phyloP scores from a whole-genome alignment of 202 grass and related monocot genomes.

The Eragrostis tef region DNA sequence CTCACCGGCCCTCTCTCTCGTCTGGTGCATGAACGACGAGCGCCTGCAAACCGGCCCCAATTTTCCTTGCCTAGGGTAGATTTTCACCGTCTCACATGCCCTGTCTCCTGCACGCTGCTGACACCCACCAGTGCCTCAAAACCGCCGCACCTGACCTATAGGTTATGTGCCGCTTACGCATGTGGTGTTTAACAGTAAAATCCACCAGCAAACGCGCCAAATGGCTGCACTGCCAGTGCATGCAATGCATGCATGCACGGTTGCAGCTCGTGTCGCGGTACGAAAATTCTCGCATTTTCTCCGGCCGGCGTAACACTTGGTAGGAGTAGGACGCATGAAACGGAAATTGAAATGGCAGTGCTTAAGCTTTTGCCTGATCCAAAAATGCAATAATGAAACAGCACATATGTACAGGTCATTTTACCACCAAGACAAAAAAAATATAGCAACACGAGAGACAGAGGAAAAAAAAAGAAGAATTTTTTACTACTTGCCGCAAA shows the following conservation, averaged over 20 bases:
- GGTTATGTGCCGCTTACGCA: not conserved
- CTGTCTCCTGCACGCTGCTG: not conserved
- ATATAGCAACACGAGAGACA: not conserved
- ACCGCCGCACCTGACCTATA: constrained; percentile 17
- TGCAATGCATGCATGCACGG: constrained; percentile 24
- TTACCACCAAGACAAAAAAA: no score
- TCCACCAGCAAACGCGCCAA: constrained; percentile 15
- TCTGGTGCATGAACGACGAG: not conserved
- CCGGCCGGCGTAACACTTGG: not conserved
- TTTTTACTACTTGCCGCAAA: not conserved
- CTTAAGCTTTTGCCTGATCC: not conserved
- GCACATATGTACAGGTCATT: not conserved
- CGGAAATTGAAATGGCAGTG: no score
- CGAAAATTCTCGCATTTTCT: not conserved
- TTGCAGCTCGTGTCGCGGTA: not conserved
- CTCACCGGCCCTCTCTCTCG: not conserved
- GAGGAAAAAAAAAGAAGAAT: not conserved
- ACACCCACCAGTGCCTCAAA: not conserved
- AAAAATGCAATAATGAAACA: not conserved
- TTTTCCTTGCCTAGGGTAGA: not conserved
- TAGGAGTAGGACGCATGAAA: no score
- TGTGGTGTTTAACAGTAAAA: not conserved
- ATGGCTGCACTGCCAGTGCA: constrained; percentile 4
- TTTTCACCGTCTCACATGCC: not conserved
- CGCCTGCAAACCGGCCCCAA: not conserved